Conservation (phyloP, 1,139 yeast species). For the Petasospora rhodanensis region DNA sequence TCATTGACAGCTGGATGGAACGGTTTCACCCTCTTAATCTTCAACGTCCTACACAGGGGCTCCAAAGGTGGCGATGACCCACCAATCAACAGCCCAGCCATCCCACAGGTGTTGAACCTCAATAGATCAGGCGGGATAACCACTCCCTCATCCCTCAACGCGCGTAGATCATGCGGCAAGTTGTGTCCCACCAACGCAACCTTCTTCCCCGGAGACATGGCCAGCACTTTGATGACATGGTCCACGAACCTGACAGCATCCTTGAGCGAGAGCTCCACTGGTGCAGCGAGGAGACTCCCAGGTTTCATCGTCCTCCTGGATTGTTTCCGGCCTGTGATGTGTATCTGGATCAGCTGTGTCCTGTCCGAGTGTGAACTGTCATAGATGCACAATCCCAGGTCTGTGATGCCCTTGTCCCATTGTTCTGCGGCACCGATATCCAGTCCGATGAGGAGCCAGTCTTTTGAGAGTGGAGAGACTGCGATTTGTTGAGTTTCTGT, state of each 20-base stretch:
- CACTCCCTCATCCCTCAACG: conserved; percentile 4
- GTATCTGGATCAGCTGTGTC: conserved; percentile 14
- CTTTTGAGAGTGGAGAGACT: too few species aligned
- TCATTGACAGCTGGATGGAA: conserved; percentile 16
- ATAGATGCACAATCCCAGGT: conserved; percentile 14
- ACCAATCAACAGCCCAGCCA: background rate
- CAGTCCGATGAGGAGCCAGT: too few species aligned
- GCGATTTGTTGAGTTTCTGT: too few species aligned
- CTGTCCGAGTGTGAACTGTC: conserved; percentile 13
- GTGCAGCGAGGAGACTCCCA: conserved; percentile 6
- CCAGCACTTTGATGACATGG: conserved; percentile 2
- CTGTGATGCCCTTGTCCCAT: too few species aligned
- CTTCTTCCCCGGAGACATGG: background rate
- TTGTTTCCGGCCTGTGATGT: conserved; percentile 8
- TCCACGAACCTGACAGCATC: background rate
- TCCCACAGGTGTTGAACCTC: conserved; percentile 10
- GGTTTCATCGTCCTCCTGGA: conserved; percentile 2
- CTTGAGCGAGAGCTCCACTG: conserved; percentile 7
- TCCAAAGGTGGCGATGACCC: conserved; percentile 7
- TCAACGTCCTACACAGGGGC: conserved; percentile 5
- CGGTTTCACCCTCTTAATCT: conserved; percentile 7
- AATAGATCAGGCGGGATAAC: conserved; percentile 1
- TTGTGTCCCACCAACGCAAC: conserved; percentile 12
- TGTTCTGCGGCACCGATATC: too few species aligned
- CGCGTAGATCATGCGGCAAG: conserved; percentile 10